Base-by-base conservation (phyloP, 1,139 yeast species). In the Sugiyamaella neomexicana region DNA sequence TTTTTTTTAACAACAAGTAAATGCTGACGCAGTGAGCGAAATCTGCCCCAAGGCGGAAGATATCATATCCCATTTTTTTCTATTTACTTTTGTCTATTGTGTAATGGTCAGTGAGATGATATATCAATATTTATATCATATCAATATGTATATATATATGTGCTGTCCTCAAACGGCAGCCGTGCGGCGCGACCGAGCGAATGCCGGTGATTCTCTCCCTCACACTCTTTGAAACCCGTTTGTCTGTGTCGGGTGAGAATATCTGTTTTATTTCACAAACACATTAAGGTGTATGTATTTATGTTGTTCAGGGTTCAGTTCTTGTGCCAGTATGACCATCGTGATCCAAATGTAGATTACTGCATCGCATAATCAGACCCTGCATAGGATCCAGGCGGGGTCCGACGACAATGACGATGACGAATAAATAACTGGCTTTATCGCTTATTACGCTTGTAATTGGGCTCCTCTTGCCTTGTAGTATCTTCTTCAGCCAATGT, bases 21-120 rank as follows among this genome's bases (percentile, higher is more conserved):
- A 89, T 86, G 65, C 96, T 85, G 41, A 87, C 83, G 69, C 89
- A 75, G 69, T 93, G 99, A 51, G 95, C 82, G 58, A 89, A 68
- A 68, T 93, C 99, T 10, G 45, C 51, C 15, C 53, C 57, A 29
- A 48, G 52, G 12, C 57, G 47, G 41, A 52, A 54, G 17, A 56
- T 46, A 47, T 54, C 50, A 50, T 41, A 48, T 53, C 52, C 55
- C 32, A 27, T 29, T 27, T 9, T 17, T 8, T 29, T 9, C 3
- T 29, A 9, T 29, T 4, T n/a, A n/a, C n/a, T n/a, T n/a, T n/a
- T 29, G n/a, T 29, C 34, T 29, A 9, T 29, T 29, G 34, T 29
- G 34, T 29, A 7, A 9, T 20, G 25, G 25, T 20, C 25, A 20
- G 25, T 20, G 25, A 5, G 7, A 16, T 16, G 16, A 38, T 38